Evolutionary conservation across 2,329 filamentous ascomycete genomes (phyloP).

Genomic region (Cytospora leucostoma): DNA sequence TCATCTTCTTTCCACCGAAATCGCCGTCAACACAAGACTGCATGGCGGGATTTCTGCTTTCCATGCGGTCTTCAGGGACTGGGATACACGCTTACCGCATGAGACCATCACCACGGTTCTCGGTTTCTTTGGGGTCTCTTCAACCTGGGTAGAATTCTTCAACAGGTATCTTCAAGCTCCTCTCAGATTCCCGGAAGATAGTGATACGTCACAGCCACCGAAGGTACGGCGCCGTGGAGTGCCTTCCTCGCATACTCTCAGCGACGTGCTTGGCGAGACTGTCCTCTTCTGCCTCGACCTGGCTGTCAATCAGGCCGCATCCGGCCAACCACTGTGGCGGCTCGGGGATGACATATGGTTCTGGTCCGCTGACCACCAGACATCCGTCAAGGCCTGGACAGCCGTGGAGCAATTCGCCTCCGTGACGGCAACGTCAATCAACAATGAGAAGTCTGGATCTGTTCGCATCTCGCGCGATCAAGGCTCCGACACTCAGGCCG

Average conservation of each 20-base stretch:
- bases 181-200: conserved; percentile 58
- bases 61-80: conserved; percentile 49
- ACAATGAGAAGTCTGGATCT: conserved; percentile 52
- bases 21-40: conserved; percentile 46
- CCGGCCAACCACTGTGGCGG: conserved; percentile 58
- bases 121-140: conserved; percentile 59
- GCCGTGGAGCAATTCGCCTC: conserved; percentile 56
- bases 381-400: conserved; percentile 60
- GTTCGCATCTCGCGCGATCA: conserved; percentile 41
- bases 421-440: conserved; percentile 59
- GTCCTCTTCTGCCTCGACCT: conserved; percentile 67
- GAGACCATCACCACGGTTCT: conserved; percentile 59
- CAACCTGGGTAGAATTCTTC: conserved; percentile 61
- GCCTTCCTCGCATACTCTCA: conserved; percentile 61
- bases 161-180: conserved; percentile 59
- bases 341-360: conserved; percentile 69
- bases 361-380: conserved; percentile 55
- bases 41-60: conserved; percentile 49
- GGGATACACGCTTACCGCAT: conserved; percentile 52
- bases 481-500: conserved; percentile 29
- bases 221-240: conserved; percentile 56
- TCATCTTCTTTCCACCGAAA: conserved; percentile 50
- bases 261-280: conserved; percentile 60
- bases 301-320: conserved; percentile 59
- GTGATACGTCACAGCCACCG: conserved; percentile 42